A percentile compares a stretch with the other conserved stretches of the same genome.
Evolutionary conservation across 169 alveolate species (phyloP).

Genomic region (Cryptosporidium baileyi): DNA sequence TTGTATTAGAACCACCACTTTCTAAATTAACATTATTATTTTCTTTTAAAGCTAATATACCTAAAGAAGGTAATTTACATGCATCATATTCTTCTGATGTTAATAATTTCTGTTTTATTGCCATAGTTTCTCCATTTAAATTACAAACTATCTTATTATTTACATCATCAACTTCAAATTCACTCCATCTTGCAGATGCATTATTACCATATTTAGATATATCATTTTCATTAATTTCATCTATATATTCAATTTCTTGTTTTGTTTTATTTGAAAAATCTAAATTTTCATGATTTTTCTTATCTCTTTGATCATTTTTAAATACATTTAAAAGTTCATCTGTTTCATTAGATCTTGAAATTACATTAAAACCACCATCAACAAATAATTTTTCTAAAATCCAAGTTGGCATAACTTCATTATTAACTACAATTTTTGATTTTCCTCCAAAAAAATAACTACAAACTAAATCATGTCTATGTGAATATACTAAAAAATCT

Average conservation of each 20-base stretch:
- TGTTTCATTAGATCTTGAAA: constrained; percentile 36
- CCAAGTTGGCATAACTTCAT: constrained; percentile 63
- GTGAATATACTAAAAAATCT: constrained; percentile 64
- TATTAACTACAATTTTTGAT: constrained; percentile 35
- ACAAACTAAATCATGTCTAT: constrained; percentile 61
- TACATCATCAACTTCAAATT: constrained; percentile 26
- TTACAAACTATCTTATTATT: background rate
- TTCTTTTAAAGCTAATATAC: background rate
- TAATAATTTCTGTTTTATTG: constrained; percentile 29
- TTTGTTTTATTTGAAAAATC: background rate
- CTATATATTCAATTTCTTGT: background rate
- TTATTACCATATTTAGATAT: background rate
- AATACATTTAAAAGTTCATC: background rate
- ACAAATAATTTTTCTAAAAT: constrained; percentile 49
- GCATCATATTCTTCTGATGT: constrained; percentile 49
- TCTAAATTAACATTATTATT: background rate
- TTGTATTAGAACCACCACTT: background rate
- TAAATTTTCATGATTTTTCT: background rate
- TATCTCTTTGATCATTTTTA: background rate
- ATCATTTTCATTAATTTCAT: background rate
- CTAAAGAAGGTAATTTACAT: constrained; percentile 17
- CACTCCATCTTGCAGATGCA: constrained; percentile 53
- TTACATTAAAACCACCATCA: constrained; percentile 65
- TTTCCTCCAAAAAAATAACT: constrained; percentile 62
- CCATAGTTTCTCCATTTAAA: constrained; percentile 10